These are phyloP conservation scores for Solanum megistacrolobum DNA, from an alignment of 257 asterid genomes.

Conservation along the genomic window DNA sequence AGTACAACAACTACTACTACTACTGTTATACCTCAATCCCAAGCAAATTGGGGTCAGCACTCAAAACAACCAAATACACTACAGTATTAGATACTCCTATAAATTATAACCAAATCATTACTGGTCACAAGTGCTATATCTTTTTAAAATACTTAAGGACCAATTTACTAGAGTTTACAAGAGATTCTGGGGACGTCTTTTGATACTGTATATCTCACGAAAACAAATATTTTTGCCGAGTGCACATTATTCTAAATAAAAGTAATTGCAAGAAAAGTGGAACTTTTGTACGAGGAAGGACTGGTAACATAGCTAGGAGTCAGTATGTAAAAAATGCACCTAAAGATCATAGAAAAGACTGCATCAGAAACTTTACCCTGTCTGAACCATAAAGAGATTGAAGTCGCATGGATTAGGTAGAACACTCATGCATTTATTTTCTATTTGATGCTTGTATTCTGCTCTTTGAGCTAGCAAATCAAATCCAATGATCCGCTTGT, in stretches of 20 bases:
- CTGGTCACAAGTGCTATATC: neutral
- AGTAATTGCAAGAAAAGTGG: neutral
- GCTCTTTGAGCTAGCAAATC: constrained; percentile 45
- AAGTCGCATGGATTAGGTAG: constrained; percentile 85
- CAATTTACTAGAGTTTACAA: neutral
- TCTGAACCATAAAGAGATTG: constrained; percentile 95
- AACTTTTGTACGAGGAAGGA: neutral
- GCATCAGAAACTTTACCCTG: constrained; percentile 48
- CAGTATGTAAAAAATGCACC: neutral
- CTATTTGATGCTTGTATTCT: constrained; percentile 69
- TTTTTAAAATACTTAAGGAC: neutral
- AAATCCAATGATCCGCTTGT: constrained; percentile 62
- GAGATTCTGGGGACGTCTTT: neutral
- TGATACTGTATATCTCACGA: neutral
- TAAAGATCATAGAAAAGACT: neutral
- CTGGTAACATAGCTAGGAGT: neutral
- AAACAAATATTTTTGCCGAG: neutral
- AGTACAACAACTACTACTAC: neutral
- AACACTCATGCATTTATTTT: constrained; percentile 88
- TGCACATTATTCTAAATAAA: neutral
- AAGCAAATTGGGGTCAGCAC: neutral
- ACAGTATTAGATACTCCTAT: neutral
- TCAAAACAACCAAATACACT: neutral
- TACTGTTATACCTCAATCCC: neutral
- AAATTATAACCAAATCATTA: neutral